A percentile compares a stretch with the other conserved stretches of the same genome.
Conservation (phyloP, 257 asterid species). For the Fraxinus pennsylvanica region DNA sequence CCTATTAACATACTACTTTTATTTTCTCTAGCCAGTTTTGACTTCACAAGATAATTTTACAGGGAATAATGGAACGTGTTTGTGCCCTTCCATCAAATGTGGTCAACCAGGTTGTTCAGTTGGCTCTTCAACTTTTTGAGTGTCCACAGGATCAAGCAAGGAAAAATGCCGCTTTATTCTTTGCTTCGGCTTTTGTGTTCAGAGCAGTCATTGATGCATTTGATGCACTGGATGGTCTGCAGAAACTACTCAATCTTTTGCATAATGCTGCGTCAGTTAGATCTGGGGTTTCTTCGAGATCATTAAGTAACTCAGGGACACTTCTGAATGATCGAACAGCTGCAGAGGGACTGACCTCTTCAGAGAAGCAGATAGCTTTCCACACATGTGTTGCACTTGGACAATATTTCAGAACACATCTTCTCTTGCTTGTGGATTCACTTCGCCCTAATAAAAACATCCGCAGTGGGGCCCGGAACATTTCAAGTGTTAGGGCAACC, state of each 20-base stretch:
- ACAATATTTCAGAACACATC: slow-evolving; percentile 91
- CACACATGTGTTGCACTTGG: slow-evolving; percentile 90
- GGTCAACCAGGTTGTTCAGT: slow-evolving; percentile 79
- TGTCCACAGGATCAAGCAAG: slow-evolving; percentile 84
- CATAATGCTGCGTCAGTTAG: slow-evolving; percentile 92
- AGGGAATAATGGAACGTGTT: slow-evolving; percentile 99
- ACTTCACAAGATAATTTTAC: slow-evolving; percentile 23
- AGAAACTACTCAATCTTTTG: slow-evolving; percentile 75
- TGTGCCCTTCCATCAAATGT: slow-evolving; percentile 86
- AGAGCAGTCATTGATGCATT: slow-evolving; percentile 89
- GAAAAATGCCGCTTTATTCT: slow-evolving; percentile 90
- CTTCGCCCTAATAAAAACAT: slow-evolving; percentile 77
- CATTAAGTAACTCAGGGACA: slow-evolving; percentile 60
- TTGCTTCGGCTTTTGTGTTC: slow-evolving; percentile 89
- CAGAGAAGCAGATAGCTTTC: slow-evolving; percentile 93
- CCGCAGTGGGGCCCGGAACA: slow-evolving; percentile 75
- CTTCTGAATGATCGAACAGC: slow-evolving; percentile 81
- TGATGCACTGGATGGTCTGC: slow-evolving; percentile 90
- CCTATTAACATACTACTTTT: too few relatives aligned
- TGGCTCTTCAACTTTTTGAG: slow-evolving; percentile 86
- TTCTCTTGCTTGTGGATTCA: slow-evolving; percentile 77
- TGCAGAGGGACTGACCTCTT: slow-evolving; percentile 81
- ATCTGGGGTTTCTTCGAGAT: slow-evolving; percentile 78
- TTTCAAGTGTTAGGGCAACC: slow-evolving; percentile 67
- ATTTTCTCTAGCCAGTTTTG: slow-evolving; percentile 3